phyloP scores from a whole-genome alignment of 805 yeast genomes.

The Tetrapisispora pingtungensis region DNA sequence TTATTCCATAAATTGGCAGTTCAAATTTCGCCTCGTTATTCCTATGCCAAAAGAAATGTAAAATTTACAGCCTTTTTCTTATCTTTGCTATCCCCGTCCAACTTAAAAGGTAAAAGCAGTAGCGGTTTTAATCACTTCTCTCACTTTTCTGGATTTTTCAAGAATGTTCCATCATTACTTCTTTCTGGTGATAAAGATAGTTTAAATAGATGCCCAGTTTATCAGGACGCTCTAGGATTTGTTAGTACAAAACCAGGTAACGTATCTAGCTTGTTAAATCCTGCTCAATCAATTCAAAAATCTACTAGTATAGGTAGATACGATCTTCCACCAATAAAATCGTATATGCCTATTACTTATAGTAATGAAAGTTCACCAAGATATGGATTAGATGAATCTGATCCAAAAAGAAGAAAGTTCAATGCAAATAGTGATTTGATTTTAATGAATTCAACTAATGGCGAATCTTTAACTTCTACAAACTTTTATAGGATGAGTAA shows the following conservation, averaged over 20 bases:
- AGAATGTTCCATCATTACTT: conserved; percentile 27
- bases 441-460: neutral
- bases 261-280: neutral
- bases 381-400: neutral
- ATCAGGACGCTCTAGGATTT: conserved; percentile 29
- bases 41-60: conserved; percentile 58
- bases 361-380: conserved; percentile 10
- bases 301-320: conserved; percentile 5
- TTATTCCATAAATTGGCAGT: conserved; percentile 33
- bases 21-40: conserved; percentile 46
- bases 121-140: conserved; percentile 8
- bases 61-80: conserved; percentile 43
- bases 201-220: conserved; percentile 29
- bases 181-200: conserved; percentile 23
- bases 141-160: conserved; percentile 22
- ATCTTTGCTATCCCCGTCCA: conserved; percentile 16
- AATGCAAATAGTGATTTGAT: too few relatives aligned
- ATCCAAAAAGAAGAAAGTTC: neutral
- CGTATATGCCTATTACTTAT: conserved; percentile 28
- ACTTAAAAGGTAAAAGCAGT: neutral
- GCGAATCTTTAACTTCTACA: neutral
- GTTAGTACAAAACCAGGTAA: neutral
- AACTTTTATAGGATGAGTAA: neutral
- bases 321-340: conserved; percentile 24
- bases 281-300: neutral